Evolutionary conservation across 306 rosid genomes (phyloP).

Genomic region (Lathyrus sativus): DNA sequence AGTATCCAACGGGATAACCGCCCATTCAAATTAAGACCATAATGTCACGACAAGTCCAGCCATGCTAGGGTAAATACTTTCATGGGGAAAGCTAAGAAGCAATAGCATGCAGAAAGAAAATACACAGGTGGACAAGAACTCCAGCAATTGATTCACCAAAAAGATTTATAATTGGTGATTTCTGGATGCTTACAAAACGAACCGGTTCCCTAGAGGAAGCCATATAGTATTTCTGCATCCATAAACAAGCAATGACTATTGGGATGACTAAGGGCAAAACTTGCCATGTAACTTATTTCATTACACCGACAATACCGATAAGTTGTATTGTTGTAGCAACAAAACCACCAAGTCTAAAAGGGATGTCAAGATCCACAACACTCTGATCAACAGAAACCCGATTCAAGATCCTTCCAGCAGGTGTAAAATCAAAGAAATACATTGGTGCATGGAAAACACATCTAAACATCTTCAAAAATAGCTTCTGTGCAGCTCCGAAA

Average conservation of each 20-base stretch:
- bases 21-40: constrained; percentile 92
- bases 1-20: constrained; percentile 97
- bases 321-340: too few relatives aligned
- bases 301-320: too few relatives aligned
- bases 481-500: too few relatives aligned
- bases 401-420: too few relatives aligned
- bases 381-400: too few relatives aligned
- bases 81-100: constrained; percentile 95
- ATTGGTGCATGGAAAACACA: too few relatives aligned
- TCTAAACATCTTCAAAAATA: too few relatives aligned
- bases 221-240: constrained; percentile 99
- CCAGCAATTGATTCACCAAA: constrained; percentile 99
- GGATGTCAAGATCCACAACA: too few relatives aligned
- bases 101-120: constrained; percentile 97
- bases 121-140: constrained; percentile 81
- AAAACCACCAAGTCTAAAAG: too few relatives aligned
- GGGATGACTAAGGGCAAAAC: constrained; percentile 91
- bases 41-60: constrained; percentile 98
- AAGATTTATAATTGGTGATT: constrained; percentile 91
- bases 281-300: too few relatives aligned
- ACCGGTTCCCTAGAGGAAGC: constrained; percentile 98
- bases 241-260: constrained; percentile 92
- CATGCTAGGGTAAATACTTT: constrained; percentile 95
- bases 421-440: too few relatives aligned
- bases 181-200: constrained; percentile 96